Conservation (phyloP, 805 yeast genomes). For the Maudiozyma saulgeensis region DNA sequence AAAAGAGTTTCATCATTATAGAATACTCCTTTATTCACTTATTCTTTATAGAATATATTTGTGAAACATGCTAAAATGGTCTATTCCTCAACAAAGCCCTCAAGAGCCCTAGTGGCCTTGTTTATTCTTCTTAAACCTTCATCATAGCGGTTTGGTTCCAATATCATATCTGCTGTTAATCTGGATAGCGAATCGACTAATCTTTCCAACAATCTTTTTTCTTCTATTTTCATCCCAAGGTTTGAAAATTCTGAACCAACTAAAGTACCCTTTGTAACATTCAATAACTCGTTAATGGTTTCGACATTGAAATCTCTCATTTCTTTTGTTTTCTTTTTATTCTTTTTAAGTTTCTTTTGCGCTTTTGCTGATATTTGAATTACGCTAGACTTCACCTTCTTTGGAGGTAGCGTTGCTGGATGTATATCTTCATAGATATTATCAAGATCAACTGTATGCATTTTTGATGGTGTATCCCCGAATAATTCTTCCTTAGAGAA, state of each 20-base stretch:
- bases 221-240: constrained; percentile 63
- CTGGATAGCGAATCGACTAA: constrained; percentile 77
- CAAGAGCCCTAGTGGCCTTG: constrained; percentile 74
- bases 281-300: constrained; percentile 29
- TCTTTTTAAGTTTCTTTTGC: neutral
- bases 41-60: neutral
- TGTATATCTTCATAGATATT: neutral
- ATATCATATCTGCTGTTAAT: constrained; percentile 80
- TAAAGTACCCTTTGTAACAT: constrained; percentile 33
- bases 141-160: constrained; percentile 68
- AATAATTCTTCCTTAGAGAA: neutral
- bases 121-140: constrained; percentile 74
- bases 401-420: neutral
- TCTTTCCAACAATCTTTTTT: constrained; percentile 70
- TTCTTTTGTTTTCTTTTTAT: constrained; percentile 1
- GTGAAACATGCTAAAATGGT: neutral
- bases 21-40: no score
- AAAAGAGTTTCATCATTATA: no score
- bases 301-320: constrained; percentile 17
- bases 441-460: neutral
- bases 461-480: neutral
- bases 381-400: neutral
- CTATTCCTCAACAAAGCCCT: constrained; percentile 46
- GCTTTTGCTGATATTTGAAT: neutral
- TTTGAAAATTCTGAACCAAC: constrained; percentile 56